Conservation (phyloP, 768 basidiomycete species). For the Mycena rebaudengoi region DNA sequence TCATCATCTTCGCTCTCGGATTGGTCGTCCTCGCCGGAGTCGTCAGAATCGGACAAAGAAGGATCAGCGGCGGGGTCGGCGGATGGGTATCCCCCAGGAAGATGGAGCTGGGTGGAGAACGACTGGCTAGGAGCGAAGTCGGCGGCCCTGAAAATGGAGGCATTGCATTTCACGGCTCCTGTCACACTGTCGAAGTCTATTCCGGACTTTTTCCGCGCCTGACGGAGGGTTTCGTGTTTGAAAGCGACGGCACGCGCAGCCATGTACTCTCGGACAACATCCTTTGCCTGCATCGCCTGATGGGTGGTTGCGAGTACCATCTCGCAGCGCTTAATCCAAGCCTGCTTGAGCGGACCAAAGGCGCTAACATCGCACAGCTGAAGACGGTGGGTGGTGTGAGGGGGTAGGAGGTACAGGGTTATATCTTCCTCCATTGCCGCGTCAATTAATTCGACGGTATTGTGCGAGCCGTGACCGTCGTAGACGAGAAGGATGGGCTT, state of each 20-base stretch:
- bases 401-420: slow-evolving; percentile 44
- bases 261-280: slow-evolving; percentile 13
- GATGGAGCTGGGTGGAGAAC: slow-evolving; percentile 3
- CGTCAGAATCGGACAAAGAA: not conserved
- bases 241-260: slow-evolving; percentile 2
- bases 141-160: not conserved
- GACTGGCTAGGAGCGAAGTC: slow-evolving; percentile 14
- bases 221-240: slow-evolving; percentile 4
- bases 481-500: slow-evolving; percentile 47
- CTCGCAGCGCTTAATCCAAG: slow-evolving; percentile 40
- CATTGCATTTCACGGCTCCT: slow-evolving; percentile 4
- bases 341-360: slow-evolving; percentile 44
- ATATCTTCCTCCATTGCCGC: slow-evolving; percentile 41
- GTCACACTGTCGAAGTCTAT: not conserved
- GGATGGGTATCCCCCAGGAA: slow-evolving; percentile 12
- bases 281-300: not conserved
- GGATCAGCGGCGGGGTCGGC: not conserved
- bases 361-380: slow-evolving; percentile 56
- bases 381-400: slow-evolving; percentile 51
- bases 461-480: slow-evolving; percentile 55
- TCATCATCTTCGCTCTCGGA: not conserved
- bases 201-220: slow-evolving; percentile 15
- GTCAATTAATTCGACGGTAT: slow-evolving; percentile 31
- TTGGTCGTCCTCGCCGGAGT: not conserved
- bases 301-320: slow-evolving; percentile 21